A percentile compares a stretch with the other conserved stretches of the same genome.
Conservation (phyloP, 495 filamentous ascomycete species). For the Astrothelium subdiscretum region DNA sequence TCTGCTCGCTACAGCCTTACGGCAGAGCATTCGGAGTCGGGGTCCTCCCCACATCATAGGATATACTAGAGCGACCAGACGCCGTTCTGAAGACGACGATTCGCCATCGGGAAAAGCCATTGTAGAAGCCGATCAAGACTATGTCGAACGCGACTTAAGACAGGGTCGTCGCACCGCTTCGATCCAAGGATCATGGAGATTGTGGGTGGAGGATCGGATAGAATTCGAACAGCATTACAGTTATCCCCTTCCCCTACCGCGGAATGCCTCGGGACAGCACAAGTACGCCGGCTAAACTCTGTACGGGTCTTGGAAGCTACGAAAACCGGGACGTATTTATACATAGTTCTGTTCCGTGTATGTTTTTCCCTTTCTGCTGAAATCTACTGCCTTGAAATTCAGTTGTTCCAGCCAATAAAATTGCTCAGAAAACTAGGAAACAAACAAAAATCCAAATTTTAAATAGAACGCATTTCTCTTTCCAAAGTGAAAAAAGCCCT, state of each 20-base stretch:
- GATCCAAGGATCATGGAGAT: conserved; percentile 1
- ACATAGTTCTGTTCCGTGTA: too few species aligned
- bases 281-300: too few species aligned
- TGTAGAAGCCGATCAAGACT: not conserved
- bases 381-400: too few species aligned
- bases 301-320: too few species aligned
- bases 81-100: not conserved
- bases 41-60: not conserved
- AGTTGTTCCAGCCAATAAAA: too few species aligned
- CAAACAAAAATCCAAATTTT: too few species aligned
- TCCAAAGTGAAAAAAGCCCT: too few species aligned
- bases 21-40: not conserved
- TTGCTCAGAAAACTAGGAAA: too few species aligned
- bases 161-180: not conserved
- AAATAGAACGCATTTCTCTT: too few species aligned
- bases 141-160: not conserved
- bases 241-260: not conserved
- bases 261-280: too few species aligned
- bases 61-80: not conserved
- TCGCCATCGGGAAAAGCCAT: not conserved
- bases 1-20: not conserved
- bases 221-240: not conserved
- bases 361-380: too few species aligned
- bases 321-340: too few species aligned
- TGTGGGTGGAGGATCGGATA: not conserved